Conservation (phyloP, 768 basidiomycete species). For the Gymnopilus junonius region DNA sequence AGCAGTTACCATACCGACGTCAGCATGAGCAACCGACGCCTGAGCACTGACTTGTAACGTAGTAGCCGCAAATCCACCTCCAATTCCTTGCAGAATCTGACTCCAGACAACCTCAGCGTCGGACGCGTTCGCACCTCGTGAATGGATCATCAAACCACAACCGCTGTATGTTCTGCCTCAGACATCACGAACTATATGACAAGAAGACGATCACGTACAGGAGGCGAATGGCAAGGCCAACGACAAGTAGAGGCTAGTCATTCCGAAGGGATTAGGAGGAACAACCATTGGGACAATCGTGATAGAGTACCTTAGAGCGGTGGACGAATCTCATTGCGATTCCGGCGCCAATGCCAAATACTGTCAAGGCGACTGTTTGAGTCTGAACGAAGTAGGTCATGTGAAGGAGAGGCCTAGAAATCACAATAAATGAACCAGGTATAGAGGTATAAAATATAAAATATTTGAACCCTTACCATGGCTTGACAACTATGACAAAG, state of each 20-base stretch:
- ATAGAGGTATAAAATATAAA: not conserved
- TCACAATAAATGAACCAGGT: conserved; percentile 4
- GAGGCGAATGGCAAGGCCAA: conserved; percentile 63
- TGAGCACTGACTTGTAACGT: conserved; percentile 64
- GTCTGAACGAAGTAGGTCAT: conserved; percentile 68
- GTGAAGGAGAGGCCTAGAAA: conserved; percentile 53
- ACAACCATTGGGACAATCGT: not conserved
- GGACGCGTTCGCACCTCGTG: conserved; percentile 62
- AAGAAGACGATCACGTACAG: conserved; percentile 31
- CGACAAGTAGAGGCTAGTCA: conserved; percentile 50
- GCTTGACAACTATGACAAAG: conserved; percentile 58
- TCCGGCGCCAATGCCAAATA: conserved; percentile 68
- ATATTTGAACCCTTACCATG: conserved; percentile 40
- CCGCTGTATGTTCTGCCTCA: conserved; percentile 40
- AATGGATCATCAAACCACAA: conserved; percentile 71
- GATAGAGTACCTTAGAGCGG: conserved; percentile 54
- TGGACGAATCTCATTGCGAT: conserved; percentile 53
- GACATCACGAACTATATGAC: not conserved
- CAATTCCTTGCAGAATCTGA: conserved; percentile 75
- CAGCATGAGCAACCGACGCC: conserved; percentile 64
- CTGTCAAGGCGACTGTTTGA: conserved; percentile 61
- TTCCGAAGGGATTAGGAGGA: not conserved
- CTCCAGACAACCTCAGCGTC: conserved; percentile 62
- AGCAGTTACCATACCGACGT: conserved; percentile 71
- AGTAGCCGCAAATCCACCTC: conserved; percentile 71